phyloP scores from a whole-genome alignment of 2,329 filamentous ascomycete species.

The Ophiocordyceps robertsii region DNA sequence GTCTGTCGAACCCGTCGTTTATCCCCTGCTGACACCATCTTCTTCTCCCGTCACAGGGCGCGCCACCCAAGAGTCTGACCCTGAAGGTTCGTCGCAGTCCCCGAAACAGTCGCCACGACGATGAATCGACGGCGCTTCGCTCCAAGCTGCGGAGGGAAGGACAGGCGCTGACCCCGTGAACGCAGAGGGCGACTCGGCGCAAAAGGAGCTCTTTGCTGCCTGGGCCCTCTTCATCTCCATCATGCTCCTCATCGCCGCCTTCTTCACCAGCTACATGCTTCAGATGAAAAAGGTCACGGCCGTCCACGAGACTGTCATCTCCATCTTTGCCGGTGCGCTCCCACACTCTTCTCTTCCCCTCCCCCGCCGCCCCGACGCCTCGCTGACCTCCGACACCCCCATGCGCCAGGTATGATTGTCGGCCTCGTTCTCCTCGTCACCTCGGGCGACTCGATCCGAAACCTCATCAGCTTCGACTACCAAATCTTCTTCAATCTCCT shows the following conservation, averaged over 20 bases:
- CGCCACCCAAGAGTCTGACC: conserved; percentile 16
- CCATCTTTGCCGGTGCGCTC: conserved; percentile 74
- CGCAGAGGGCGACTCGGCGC: conserved; percentile 61
- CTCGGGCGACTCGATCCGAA: conserved; percentile 70
- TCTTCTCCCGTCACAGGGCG: neutral
- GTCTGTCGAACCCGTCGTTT: conserved; percentile 3
- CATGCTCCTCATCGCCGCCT: conserved; percentile 79
- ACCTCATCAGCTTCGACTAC: conserved; percentile 91
- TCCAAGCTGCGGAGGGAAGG: neutral
- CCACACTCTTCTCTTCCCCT: conserved; percentile 25
- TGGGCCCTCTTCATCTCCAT: conserved; percentile 98
- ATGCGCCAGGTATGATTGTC: conserved; percentile 70
- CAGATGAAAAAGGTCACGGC: conserved; percentile 96
- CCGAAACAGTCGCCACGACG: neutral
- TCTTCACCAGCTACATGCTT: conserved; percentile 94
- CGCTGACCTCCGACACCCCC: neutral
- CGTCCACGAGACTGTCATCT: conserved; percentile 94
- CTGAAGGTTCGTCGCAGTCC: conserved; percentile 16
- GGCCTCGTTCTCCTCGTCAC: conserved; percentile 77
- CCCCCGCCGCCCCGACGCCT: neutral
- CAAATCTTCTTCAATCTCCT: conserved; percentile 99
- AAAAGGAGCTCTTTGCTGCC: conserved; percentile 91
- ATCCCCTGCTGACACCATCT: neutral
- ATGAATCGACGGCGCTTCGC: neutral
- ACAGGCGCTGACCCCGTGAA: conserved; percentile 2